Evolutionary conservation across 257 asterid species (phyloP), one percentile per base, ranked within the genome.

Genomic region (Penstemon newberryi): DNA sequence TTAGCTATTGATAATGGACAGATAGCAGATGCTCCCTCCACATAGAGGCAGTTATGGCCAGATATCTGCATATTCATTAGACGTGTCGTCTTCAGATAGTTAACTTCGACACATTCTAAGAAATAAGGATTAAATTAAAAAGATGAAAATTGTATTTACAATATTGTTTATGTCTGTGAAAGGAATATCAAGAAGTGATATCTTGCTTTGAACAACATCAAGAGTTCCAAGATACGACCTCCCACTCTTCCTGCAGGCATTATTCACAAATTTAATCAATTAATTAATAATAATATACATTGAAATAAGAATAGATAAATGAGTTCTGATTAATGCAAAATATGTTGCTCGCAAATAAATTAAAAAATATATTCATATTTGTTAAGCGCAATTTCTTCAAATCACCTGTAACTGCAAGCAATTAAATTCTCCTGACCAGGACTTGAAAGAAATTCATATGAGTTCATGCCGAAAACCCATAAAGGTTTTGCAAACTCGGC

Each of bases 401-500:
- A 71, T 76, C 69, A 90, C 99, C 99, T 93, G 87, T 85, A 90
- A 82, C 71, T 81, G 90, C 96, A 93, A 77, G 95, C 96, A 79
- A 93, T 79, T 73, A 86, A 72, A 72, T 73, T 78, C 70, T 80
- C 75, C 75, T 74, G 77, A 52, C 65, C 72, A 62, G 85, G 77
- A 54, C 76, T 71, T 65, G 50, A 81, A 70, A 93, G 69, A 79
- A 93, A 85, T 47, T 90, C 99, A 61, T 81, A 93, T 7, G 99
- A 87, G 87, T 72, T 89, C 86, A 77, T 69, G 67, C 99, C 97
- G 77, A 93, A 93, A 70, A 83, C 75, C 99, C 99, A 90, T 54
- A 93, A 79, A 13, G 99, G 99, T 76, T 80, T 85, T 38, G 97
- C 70, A 80, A 93, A 93, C 85, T 93, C 99, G 12, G 95, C 96